These are phyloP conservation scores for Lactarius sp. DNA, from an alignment of 768 basidiomycete genomes.

Conservation along the genomic window DNA sequence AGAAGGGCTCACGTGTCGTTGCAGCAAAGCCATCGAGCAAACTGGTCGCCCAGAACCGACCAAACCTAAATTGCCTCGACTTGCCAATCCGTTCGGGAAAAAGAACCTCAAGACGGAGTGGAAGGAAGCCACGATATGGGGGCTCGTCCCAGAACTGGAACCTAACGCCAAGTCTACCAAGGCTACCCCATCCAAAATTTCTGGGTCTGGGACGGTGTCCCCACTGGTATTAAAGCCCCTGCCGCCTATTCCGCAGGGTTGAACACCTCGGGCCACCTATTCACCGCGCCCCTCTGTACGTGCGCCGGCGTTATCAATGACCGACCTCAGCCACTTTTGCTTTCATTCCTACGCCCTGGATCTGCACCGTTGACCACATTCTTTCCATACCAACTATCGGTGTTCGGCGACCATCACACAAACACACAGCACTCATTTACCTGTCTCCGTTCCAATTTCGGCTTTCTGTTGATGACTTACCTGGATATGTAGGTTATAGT, in stretches of 20 bases:
- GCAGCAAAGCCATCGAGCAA: slow-evolving; percentile 12
- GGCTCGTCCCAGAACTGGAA: slow-evolving; percentile 15
- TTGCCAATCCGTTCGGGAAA: slow-evolving; percentile 16
- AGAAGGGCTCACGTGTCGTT: background rate
- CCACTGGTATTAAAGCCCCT: background rate
- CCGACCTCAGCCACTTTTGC: background rate
- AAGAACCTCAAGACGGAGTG: slow-evolving; percentile 7
- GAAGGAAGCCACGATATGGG: slow-evolving; percentile 14
- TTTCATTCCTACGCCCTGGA: background rate
- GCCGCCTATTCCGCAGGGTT: background rate
- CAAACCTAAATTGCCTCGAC: slow-evolving; percentile 12
- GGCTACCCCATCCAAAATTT: too few species aligned
- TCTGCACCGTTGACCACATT: slow-evolving; percentile 13
- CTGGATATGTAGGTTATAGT: slow-evolving; percentile 13
- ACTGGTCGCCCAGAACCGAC: slow-evolving; percentile 18
- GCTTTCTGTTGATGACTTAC: background rate
- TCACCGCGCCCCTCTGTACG: too few species aligned
- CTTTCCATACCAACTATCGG: slow-evolving; percentile 8
- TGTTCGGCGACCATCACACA: background rate
- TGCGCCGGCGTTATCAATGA: background rate
- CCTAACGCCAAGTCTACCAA: background rate
- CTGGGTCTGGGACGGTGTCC: background rate
- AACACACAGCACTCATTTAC: slow-evolving; percentile 4
- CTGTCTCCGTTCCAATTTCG: background rate
- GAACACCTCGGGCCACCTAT: background rate